Percentiles rank a stretch among this genome's conserved stretches.
Evolutionary conservation across 352 stramenopile species (phyloP).

Genomic region (Aphanomyces euteiches): DNA sequence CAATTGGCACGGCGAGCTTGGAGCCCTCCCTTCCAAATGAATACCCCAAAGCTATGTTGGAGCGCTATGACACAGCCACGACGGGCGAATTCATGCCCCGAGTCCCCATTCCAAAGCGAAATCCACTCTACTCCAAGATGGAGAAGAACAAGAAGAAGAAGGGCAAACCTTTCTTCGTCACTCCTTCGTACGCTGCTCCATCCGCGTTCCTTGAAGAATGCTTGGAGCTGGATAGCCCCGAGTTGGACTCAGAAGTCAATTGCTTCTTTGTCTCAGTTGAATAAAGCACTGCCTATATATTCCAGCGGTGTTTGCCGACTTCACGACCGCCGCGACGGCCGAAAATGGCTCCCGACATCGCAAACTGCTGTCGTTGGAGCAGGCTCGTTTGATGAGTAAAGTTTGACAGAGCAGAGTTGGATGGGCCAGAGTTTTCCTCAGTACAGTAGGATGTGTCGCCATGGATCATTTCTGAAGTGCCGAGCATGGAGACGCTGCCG

Average conservation of each 20-base stretch:
- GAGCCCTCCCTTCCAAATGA: slow-evolving; percentile 63
- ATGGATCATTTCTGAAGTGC: too few species aligned
- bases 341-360: too few species aligned
- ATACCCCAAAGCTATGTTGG: slow-evolving; percentile 55
- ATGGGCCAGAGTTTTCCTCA: too few species aligned
- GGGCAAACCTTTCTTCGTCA: slow-evolving; percentile 50
- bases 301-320: too few species aligned
- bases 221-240: slow-evolving; percentile 34
- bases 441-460: too few species aligned
- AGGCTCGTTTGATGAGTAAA: too few species aligned
- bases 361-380: too few species aligned
- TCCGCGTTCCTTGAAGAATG: slow-evolving; percentile 44
- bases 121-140: slow-evolving; percentile 72
- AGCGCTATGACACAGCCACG: slow-evolving; percentile 50
- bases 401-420: too few species aligned
- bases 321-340: too few species aligned
- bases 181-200: slow-evolving; percentile 33
- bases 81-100: slow-evolving; percentile 54
- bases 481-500: too few species aligned
- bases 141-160: slow-evolving; percentile 49
- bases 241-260: slow-evolving; percentile 17
- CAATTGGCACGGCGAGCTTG: slow-evolving; percentile 57
- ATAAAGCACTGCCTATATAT: not conserved
- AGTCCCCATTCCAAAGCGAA: slow-evolving; percentile 53
- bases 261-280: slow-evolving; percentile 33